Evolutionary conservation across 208 protist genomes (phyloP).

Genomic region (Crithidia bombi): DNA sequence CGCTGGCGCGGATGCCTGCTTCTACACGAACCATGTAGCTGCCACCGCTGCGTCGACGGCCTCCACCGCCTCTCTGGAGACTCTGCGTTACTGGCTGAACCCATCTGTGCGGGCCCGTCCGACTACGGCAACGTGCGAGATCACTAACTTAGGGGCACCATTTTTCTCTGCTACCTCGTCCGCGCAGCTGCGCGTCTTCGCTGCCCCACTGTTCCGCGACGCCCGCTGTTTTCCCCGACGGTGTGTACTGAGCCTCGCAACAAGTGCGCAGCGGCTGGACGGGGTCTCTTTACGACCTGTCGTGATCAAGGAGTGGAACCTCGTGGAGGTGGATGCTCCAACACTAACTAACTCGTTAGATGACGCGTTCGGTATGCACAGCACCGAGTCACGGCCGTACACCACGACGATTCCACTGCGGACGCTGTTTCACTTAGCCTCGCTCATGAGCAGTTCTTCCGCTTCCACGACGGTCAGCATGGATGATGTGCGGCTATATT

Average conservation of each 20-base stretch:
- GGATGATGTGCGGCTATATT: conserved; percentile 34
- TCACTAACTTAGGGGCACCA: conserved; percentile 36
- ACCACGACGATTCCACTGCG: conserved; percentile 44
- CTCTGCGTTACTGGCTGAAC: conserved; percentile 48
- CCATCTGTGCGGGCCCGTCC: conserved; percentile 40
- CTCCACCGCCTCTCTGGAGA: not conserved
- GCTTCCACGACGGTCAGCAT: conserved; percentile 5
- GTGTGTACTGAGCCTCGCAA: conserved; percentile 64
- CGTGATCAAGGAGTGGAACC: conserved; percentile 49
- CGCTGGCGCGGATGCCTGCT: conserved; percentile 31
- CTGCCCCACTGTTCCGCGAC: conserved; percentile 34
- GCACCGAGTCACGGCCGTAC: not conserved
- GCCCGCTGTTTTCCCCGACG: conserved; percentile 56
- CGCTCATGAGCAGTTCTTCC: conserved; percentile 34
- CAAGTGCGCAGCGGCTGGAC: conserved; percentile 50
- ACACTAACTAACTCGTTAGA: too few species aligned
- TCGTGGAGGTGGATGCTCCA: conserved; percentile 4
- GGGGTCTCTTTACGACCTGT: conserved; percentile 49
- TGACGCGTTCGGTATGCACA: too few species aligned
- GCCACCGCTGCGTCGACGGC: not conserved
- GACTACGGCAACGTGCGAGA: conserved; percentile 57
- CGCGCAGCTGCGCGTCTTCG: conserved; percentile 39
- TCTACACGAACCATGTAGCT: conserved; percentile 13
- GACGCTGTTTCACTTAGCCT: conserved; percentile 58
- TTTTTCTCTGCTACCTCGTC: conserved; percentile 40